Percentiles rank a stretch among this genome's conserved stretches.
Evolutionary conservation across 169 alveolate genomes (phyloP).

Genomic region (Plasmodium gonderi): DNA sequence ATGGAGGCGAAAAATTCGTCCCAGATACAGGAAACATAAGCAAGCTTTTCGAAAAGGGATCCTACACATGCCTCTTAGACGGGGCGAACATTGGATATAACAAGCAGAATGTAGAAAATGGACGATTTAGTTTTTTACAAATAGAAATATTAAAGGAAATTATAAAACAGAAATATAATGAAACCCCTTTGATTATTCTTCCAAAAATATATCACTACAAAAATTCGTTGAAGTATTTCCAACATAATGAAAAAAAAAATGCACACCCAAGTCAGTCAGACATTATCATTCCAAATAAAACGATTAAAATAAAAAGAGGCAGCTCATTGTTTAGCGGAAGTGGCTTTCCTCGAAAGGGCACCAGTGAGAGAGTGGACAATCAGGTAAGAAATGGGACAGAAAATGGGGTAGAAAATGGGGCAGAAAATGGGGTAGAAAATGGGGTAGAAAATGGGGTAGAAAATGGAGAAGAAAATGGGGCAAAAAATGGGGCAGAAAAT

Average conservation of each 20-base stretch:
- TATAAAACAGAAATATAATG: constrained; percentile 58
- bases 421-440: neutral
- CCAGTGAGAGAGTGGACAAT: neutral
- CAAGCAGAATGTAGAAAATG: constrained; percentile 72
- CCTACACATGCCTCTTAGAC: constrained; percentile 65
- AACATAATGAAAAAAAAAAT: neutral
- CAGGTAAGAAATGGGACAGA: neutral
- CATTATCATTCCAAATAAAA: constrained; percentile 59
- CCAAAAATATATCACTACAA: constrained; percentile 69
- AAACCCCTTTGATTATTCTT: constrained; percentile 51
- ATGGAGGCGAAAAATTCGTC: neutral
- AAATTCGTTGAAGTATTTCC: constrained; percentile 41
- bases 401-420: neutral
- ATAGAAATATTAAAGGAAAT: constrained; percentile 68
- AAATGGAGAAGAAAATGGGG: too few relatives aligned
- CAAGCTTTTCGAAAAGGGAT: constrained; percentile 30
- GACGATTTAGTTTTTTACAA: constrained; percentile 60
- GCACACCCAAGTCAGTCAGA: neutral
- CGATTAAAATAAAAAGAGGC: constrained; percentile 27
- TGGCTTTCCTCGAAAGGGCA: neutral
- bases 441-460: neutral
- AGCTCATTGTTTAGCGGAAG: neutral
- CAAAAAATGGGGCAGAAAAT: neutral
- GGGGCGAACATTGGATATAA: constrained; percentile 73
- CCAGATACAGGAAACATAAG: neutral